Evolutionary conservation across 441 rosid genomes (phyloP).

Genomic region (Capsella rubella): DNA sequence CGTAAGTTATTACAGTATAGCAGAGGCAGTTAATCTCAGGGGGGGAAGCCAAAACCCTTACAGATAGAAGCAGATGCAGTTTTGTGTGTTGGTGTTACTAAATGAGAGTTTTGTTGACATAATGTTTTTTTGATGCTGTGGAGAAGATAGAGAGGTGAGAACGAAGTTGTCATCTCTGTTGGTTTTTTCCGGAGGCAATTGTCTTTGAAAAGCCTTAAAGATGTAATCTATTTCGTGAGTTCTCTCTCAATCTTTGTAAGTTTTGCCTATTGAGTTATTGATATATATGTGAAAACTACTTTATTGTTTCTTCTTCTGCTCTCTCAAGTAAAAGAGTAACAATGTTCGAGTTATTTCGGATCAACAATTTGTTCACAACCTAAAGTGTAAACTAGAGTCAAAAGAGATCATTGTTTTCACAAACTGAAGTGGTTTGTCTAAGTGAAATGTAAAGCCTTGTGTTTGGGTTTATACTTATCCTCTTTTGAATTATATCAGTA

Average conservation of each 20-base stretch:
- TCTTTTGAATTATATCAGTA: neutral
- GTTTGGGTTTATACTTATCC: conserved; percentile 20
- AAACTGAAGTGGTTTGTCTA: neutral
- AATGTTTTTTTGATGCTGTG: conserved; percentile 38
- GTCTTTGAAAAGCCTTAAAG: conserved; percentile 20
- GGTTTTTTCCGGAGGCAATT: neutral
- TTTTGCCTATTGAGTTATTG: conserved; percentile 42
- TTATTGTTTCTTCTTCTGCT: conserved; percentile 26
- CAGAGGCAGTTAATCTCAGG: conserved; percentile 22
- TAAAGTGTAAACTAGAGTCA: too few species aligned
- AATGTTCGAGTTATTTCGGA: neutral
- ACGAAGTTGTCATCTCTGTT: conserved; percentile 9
- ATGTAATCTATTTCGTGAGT: conserved; percentile 16
- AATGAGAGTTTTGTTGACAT: conserved; percentile 37
- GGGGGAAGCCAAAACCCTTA: conserved; percentile 33
- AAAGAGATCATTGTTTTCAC: too few species aligned
- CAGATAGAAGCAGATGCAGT: conserved; percentile 38
- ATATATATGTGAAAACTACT: conserved; percentile 27
- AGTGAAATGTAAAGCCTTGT: conserved; percentile 6
- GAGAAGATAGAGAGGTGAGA: conserved; percentile 28
- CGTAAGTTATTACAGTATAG: conserved; percentile 35
- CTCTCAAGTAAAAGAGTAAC: neutral
- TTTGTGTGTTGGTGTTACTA: conserved; percentile 44
- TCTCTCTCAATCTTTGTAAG: conserved; percentile 47
- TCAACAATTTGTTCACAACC: too few species aligned